Evolutionary conservation across 2,329 filamentous ascomycete species (phyloP).

Genomic region (Fusarium sp.): DNA sequence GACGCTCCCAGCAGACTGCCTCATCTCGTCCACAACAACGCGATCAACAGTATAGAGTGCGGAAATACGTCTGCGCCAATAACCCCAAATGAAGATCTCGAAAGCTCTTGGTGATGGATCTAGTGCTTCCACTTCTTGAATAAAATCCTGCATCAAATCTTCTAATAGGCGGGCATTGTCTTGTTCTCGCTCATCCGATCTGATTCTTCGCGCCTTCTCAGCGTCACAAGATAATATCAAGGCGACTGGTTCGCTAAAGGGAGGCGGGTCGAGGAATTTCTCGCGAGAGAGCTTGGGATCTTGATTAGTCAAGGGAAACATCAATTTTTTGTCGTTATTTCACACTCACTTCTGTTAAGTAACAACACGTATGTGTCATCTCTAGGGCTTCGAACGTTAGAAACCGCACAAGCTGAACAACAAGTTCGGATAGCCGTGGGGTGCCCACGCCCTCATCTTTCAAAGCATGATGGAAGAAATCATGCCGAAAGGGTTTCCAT

Average conservation of each 20-base stretch:
- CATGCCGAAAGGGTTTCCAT: not conserved
- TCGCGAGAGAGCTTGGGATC: not conserved
- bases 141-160: not conserved
- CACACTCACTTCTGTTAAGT: not conserved
- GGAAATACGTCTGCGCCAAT: not conserved
- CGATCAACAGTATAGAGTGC: not conserved
- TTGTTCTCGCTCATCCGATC: too few species aligned
- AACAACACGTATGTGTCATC: slow-evolving; percentile 10
- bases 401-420: not conserved
- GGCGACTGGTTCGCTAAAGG: too few species aligned
- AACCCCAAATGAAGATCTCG: not conserved
- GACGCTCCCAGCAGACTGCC: not conserved
- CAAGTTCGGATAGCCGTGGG: too few species aligned
- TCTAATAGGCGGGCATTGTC: not conserved
- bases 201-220: too few species aligned
- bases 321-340: too few species aligned
- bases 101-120: not conserved
- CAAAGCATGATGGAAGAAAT: not conserved
- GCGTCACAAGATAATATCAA: too few species aligned
- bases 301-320: too few species aligned
- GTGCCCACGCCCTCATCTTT: not conserved
- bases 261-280: too few species aligned
- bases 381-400: slow-evolving; percentile 11
- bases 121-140: not conserved
- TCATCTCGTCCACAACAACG: not conserved